These are phyloP conservation scores for Macadamia tetraphylla DNA, from an alignment of 164 flowering plant genomes.

Conservation along the genomic window DNA sequence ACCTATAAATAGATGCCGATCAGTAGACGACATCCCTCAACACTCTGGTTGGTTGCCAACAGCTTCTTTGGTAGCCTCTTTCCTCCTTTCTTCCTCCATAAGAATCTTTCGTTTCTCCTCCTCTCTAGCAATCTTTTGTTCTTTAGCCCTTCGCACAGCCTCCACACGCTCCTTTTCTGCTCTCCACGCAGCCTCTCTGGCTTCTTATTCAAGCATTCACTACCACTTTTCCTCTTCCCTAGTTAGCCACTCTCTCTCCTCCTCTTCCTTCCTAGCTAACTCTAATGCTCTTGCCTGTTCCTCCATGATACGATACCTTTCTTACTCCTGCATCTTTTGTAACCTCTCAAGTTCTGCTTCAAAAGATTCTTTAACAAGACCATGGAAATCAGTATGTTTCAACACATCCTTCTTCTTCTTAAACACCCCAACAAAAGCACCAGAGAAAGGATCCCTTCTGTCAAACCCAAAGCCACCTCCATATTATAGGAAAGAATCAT, in stretches of 20 bases:
- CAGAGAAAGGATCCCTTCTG: slow-evolving; percentile 60
- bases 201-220: slow-evolving; percentile 80
- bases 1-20: too few species aligned
- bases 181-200: slow-evolving; percentile 40
- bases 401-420: too few species aligned
- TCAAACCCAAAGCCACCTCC: slow-evolving; percentile 41
- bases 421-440: slow-evolving; percentile 20
- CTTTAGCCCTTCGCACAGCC: slow-evolving; percentile 61
- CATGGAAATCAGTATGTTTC: too few species aligned
- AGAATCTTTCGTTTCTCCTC: slow-evolving; percentile 69
- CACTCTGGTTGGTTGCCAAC: slow-evolving; percentile 18
- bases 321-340: slow-evolving; percentile 90
- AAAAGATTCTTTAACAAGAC: slow-evolving; percentile 37
- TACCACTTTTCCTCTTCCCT: slow-evolving; percentile 75
- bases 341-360: slow-evolving; percentile 98
- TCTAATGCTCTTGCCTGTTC: slow-evolving; percentile 88
- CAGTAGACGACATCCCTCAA: too few species aligned
- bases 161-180: slow-evolving; percentile 56
- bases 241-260: slow-evolving; percentile 61
- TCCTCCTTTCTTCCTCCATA: slow-evolving; percentile 93
- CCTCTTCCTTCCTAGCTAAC: slow-evolving; percentile 79
- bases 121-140: slow-evolving; percentile 76
- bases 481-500: slow-evolving; percentile 52
- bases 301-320: slow-evolving; percentile 64
- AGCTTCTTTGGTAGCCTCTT: slow-evolving; percentile 94